Conservation (phyloP, 2,329 filamentous ascomycete species). For the Phialophora verrucosa region DNA sequence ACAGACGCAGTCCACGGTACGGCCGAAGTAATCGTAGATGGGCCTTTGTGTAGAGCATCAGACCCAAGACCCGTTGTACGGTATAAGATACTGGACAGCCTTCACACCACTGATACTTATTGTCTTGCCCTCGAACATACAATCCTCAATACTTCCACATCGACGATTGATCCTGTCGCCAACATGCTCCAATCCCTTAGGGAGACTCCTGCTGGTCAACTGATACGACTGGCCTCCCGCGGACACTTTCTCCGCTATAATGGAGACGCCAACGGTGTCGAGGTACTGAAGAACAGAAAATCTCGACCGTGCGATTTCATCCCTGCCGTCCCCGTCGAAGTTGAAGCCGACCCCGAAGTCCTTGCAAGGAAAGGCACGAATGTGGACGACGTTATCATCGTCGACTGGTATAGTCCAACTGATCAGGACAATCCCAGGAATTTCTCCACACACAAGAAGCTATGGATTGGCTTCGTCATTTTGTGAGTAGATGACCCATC, state of each 20-base stretch:
- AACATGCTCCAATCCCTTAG: slow-evolving; percentile 2
- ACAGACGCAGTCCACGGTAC: neutral
- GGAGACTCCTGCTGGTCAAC: slow-evolving; percentile 11
- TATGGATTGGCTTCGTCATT: slow-evolving; percentile 38
- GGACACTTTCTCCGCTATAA: slow-evolving; percentile 5
- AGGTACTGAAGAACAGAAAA: slow-evolving; percentile 1
- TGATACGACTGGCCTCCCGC: slow-evolving; percentile 3
- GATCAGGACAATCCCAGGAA: slow-evolving; percentile 59
- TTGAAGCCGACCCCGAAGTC: slow-evolving; percentile 7
- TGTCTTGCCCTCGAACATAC: neutral
- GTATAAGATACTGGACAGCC: neutral
- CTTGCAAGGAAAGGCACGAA: slow-evolving; percentile 13
- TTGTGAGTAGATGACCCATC: slow-evolving; percentile 3
- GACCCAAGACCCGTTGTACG: neutral
- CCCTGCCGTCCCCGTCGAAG: neutral
- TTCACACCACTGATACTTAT: neutral
- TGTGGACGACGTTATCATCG: slow-evolving; percentile 43
- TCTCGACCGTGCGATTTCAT: neutral
- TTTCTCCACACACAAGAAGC: slow-evolving; percentile 42
- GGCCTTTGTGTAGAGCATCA: neutral
- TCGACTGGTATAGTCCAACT: slow-evolving; percentile 54
- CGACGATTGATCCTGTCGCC: neutral
- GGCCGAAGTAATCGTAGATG: neutral
- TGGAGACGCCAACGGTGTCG: slow-evolving; percentile 1
- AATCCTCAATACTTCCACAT: neutral